Evolutionary conservation across 352 stramenopile species (phyloP).

Genomic region (Phytophthora foliorum): DNA sequence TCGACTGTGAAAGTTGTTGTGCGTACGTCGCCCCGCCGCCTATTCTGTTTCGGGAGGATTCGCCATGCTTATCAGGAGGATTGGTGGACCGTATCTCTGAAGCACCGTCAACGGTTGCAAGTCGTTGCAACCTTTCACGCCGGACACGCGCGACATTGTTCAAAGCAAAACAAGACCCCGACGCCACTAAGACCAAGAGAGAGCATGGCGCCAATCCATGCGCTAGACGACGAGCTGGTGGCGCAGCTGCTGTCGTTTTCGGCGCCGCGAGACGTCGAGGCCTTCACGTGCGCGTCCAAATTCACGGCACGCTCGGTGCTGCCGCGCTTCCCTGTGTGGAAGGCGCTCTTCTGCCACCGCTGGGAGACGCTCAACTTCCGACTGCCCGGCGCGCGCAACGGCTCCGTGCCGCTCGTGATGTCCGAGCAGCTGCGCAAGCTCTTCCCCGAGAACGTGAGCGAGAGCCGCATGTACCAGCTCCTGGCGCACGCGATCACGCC

Average conservation of each 20-base stretch:
- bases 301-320: slow-evolving; percentile 36
- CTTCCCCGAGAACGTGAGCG: slow-evolving; percentile 30
- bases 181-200: slow-evolving; percentile 5
- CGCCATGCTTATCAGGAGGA: slow-evolving; percentile 8
- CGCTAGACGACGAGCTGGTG: slow-evolving; percentile 43
- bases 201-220: slow-evolving; percentile 40
- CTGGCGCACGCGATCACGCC: slow-evolving; percentile 41
- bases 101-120: slow-evolving; percentile 16
- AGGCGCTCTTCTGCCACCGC: slow-evolving; percentile 40
- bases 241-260: slow-evolving; percentile 39
- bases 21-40: no score
- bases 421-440: slow-evolving; percentile 30
- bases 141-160: slow-evolving; percentile 9
- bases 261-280: slow-evolving; percentile 41
- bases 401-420: slow-evolving; percentile 24
- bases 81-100: slow-evolving; percentile 28
- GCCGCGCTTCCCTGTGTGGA: slow-evolving; percentile 46
- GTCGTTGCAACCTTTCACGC: slow-evolving; percentile 15
- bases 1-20: no score
- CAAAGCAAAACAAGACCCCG: slow-evolving; percentile 7
- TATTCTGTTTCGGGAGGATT: background rate
- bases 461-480: slow-evolving; percentile 47
- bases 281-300: slow-evolving; percentile 45
- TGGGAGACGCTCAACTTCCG: slow-evolving; percentile 50
- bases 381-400: slow-evolving; percentile 22